phyloP scores from a whole-genome alignment of 2,329 filamentous ascomycete species.

The Immersiporthe knoxdaviesiana region DNA sequence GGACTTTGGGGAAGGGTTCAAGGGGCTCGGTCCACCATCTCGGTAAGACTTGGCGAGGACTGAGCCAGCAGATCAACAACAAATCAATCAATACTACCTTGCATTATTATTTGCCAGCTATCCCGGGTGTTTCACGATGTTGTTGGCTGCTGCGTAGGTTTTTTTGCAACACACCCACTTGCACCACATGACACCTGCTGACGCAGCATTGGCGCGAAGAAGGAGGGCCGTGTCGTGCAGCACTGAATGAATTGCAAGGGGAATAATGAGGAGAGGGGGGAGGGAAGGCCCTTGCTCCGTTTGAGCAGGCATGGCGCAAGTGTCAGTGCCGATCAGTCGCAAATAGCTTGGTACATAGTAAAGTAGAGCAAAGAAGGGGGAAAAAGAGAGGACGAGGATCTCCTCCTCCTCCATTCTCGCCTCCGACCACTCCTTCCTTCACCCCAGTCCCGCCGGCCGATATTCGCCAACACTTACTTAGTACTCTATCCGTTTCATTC shows the following conservation, averaged over 20 bases:
- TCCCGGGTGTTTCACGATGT: background rate
- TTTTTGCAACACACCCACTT: background rate
- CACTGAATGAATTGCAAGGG: too few species aligned
- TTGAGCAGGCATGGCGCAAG: background rate
- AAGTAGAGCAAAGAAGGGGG: background rate
- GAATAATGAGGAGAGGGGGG: background rate
- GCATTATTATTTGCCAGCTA: background rate
- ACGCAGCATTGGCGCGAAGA: background rate
- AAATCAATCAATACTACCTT: background rate
- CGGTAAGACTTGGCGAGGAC: background rate
- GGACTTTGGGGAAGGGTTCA: background rate
- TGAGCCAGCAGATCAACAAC: conserved; percentile 2
- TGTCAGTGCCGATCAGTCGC: background rate
- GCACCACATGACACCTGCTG: conserved; percentile 12
- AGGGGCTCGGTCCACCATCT: background rate
- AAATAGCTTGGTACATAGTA: too few species aligned
- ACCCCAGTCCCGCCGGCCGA: background rate
- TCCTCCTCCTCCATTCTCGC: background rate
- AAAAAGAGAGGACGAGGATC: too few species aligned
- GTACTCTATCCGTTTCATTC: background rate
- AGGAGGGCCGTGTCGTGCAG: background rate
- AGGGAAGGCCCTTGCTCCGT: background rate
- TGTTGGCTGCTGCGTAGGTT: background rate
- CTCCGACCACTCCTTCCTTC: background rate
- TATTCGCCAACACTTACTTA: background rate